Evolutionary conservation across 2,329 filamentous ascomycete genomes (phyloP).

Genomic region (Exophiala bonariae): DNA sequence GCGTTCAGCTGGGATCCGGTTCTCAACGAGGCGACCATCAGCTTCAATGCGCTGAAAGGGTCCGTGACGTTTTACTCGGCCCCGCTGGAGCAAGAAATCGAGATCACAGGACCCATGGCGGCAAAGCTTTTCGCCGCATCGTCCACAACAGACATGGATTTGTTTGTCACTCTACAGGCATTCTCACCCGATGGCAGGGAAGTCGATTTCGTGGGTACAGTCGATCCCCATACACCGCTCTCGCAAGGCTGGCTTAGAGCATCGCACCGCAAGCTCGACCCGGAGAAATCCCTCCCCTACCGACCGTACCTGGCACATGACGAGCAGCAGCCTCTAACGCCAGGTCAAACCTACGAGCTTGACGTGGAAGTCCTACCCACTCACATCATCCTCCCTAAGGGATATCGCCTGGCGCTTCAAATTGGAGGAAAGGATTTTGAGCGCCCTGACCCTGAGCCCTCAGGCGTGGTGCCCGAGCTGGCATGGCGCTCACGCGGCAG

Average conservation of each 20-base stretch:
- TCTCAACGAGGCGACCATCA: neutral
- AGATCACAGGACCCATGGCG: conserved; percentile 12
- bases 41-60: conserved; percentile 3
- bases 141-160: conserved; percentile 7
- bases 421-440: conserved; percentile 16
- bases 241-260: conserved; percentile 15
- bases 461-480: conserved; percentile 4
- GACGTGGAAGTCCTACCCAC: too few species aligned
- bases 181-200: conserved; percentile 11
- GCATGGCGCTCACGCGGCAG: conserved; percentile 9
- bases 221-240: conserved; percentile 16
- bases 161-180: conserved; percentile 17
- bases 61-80: conserved; percentile 8
- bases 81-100: conserved; percentile 5
- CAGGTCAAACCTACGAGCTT: too few species aligned
- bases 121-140: conserved; percentile 12
- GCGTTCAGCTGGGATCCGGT: conserved; percentile 3
- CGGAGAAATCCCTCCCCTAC: conserved; percentile 3
- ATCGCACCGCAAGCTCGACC: conserved; percentile 15
- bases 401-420: conserved; percentile 8
- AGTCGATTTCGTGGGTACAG: conserved; percentile 13
- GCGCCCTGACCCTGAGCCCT: neutral
- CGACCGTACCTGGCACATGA: conserved; percentile 15
- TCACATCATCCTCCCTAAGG: conserved; percentile 10
- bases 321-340: too few species aligned